Evolutionary conservation across 495 filamentous ascomycete species (phyloP), one percentile per base, ranked within the genome.

Genomic region (Antarctomyces pellizariae): DNA sequence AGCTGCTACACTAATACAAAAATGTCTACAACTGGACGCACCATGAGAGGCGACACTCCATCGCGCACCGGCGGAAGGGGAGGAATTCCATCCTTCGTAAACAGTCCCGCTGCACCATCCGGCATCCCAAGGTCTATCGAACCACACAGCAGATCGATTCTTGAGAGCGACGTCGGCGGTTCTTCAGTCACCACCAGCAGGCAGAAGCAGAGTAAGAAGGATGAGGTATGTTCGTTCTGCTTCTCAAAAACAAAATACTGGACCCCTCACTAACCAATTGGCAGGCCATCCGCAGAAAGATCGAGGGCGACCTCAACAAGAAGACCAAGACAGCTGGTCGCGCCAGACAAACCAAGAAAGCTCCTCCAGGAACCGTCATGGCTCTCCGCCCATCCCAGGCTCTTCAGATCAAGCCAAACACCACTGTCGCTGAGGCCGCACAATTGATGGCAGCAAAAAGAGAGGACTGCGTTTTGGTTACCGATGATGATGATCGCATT

Each of bases 391-490:
- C 86, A 15, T 92, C 80, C 42, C 79, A 75, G 38, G 86, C 86
- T 16, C 72, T 99, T 3, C 86, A 99, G 51, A 95, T 99, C 49
- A 99, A 99, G 54, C 89, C 86, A 25, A 58, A 61, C 28, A 91
- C 80, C 13, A 92, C 77, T 26, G 86, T 99, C 31, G 74, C 89
- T 23, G 86, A 95, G 49, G 86, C 86, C 18, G 84, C 86, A 16
- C 89, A 99, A 54, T 57, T 99, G 45, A 99, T 99, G 86, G 86
- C 86, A 16, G 86, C 86, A 16, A 99, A 99, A 62, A 63, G 86
- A 31, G 86, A 95, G 44, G 86, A 99, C 53, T 99, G 86, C 44
- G 86, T 99, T n/a, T 56, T 99, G 28, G 86, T 99, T 19, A 99
- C 89, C 13, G 84, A 95, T 42, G 89, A 95, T 33, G 80, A 99